Conservation (phyloP, 495 filamentous ascomycete species). For the Lasiosphaeris hirsuta region DNA sequence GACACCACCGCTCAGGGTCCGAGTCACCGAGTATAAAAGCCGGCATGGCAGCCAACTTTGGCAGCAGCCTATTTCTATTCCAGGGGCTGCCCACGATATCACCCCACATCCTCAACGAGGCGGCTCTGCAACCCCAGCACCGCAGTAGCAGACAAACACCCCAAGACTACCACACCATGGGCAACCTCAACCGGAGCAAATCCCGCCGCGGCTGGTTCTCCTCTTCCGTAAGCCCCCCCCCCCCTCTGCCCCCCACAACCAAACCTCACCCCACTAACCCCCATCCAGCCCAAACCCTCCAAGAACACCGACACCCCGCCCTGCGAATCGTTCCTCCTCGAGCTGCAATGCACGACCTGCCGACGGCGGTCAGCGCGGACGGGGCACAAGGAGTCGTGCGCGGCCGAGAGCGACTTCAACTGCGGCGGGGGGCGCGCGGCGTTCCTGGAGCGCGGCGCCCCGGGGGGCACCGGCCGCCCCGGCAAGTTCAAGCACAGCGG, state of each 20-base stretch:
- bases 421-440: neutral
- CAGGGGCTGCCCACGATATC: conserved; percentile 7
- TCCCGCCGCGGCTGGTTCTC: neutral
- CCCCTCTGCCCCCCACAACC: neutral
- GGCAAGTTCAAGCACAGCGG: neutral
- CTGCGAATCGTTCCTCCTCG: neutral
- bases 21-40: conserved; percentile 12
- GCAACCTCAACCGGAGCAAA: neutral
- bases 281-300: neutral
- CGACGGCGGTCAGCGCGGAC: neutral
- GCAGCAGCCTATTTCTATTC: conserved; percentile 17
- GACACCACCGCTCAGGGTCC: neutral
- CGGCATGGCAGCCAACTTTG: conserved; percentile 20
- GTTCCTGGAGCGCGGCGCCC: neutral
- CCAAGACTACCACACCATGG: too few species aligned
- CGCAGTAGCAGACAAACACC: neutral
- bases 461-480: neutral
- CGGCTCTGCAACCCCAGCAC: neutral
- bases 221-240: neutral
- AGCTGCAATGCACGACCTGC: neutral
- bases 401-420: neutral
- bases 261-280: neutral
- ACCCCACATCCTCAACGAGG: conserved; percentile 10
- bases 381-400: neutral
- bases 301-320: neutral